phyloP scores from a whole-genome alignment of 176 grass and related monocot genomes.

The sorghum (Sorghum bicolor) region Sorghum_bicolor_NCBIv3 NC_012870.2:24679501-24680000 shows the following conservation, averaged over 20 bases:
- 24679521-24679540: not conserved
- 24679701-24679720: conserved; percentile 81
- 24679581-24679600: conserved; percentile 1
- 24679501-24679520: conserved; percentile 69
- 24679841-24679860: conserved; percentile 96
- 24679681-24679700: conserved; percentile 86
- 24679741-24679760: not conserved
- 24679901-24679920: conserved; percentile 12
- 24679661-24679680: conserved; percentile 86
- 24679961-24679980: conserved; percentile 24
- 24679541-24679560: conserved; percentile 6
- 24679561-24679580: conserved; percentile 16
- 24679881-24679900: conserved; percentile 25
- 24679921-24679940: conserved; percentile 4
- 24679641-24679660: conserved; percentile 72
- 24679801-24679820: conserved; percentile 23
- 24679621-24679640: conserved; percentile 33
- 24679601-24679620: too few relatives aligned
- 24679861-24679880: conserved; percentile 95
- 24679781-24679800: conserved; percentile 19
- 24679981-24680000: conserved; percentile 19
- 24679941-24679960: not conserved
- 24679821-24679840: conserved; percentile 91
- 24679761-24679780: not conserved
- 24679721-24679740: conserved; percentile 87